Evolutionary conservation across 495 filamentous ascomycete species (phyloP).

Genomic region (Sabuloglossum arenarium): DNA sequence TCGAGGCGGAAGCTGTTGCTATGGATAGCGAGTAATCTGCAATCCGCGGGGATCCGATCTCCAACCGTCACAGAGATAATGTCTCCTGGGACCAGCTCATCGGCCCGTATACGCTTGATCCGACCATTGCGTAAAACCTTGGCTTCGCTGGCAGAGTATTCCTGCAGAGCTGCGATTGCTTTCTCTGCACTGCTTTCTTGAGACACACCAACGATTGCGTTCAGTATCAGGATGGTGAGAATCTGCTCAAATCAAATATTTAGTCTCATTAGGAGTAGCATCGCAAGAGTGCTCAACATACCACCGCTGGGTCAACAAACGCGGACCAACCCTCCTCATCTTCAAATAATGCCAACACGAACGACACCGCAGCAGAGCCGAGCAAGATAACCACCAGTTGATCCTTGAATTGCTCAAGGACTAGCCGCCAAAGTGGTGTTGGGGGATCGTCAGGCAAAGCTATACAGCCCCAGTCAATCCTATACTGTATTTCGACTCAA

Average conservation of each 20-base stretch:
- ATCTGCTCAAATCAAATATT: conserved; percentile 35
- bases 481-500: neutral
- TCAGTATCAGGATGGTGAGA: conserved; percentile 88
- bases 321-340: conserved; percentile 85
- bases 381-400: conserved; percentile 93
- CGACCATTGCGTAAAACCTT: conserved; percentile 72
- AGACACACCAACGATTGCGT: conserved; percentile 90
- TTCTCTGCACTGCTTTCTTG: conserved; percentile 98
- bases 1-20: conserved; percentile 95
- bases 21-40: conserved; percentile 70
- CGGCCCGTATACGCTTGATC: conserved; percentile 62
- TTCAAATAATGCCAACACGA: conserved; percentile 84
- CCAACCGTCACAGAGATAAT: conserved; percentile 78
- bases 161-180: conserved; percentile 92
- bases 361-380: conserved; percentile 84
- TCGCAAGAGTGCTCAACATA: conserved; percentile 22
- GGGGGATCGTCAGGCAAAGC: conserved; percentile 90
- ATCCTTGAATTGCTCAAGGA: conserved; percentile 98
- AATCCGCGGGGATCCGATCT: conserved; percentile 93
- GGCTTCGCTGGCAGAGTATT: conserved; percentile 97
- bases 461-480: conserved; percentile 20
- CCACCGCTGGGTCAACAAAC: conserved; percentile 94
- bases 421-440: conserved; percentile 90
- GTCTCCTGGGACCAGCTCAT: conserved; percentile 91
- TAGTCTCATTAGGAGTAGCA: neutral